phyloP scores from a whole-genome alignment of 179 eudicot genomes.

The Patellifolia procumbens region DNA sequence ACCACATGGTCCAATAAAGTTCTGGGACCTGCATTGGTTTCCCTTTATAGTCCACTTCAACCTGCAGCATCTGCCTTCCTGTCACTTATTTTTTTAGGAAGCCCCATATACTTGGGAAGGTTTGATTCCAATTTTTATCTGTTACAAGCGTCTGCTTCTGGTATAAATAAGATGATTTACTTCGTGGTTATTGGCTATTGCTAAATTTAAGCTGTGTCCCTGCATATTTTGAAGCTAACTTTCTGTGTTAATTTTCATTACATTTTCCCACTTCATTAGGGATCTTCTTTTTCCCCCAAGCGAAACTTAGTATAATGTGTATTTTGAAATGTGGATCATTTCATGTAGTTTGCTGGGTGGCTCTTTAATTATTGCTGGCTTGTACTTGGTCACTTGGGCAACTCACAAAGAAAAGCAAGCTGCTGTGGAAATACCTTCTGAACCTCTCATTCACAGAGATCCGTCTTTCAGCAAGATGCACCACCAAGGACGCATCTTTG shows the following conservation, averaged over 20 bases:
- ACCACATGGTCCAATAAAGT: constrained; percentile 93
- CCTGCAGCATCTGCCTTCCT: constrained; percentile 93
- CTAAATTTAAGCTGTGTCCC: neutral
- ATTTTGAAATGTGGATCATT: neutral
- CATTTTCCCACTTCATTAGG: neutral
- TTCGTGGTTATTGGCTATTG: neutral
- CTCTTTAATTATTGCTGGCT: constrained; percentile 73
- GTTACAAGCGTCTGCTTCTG: neutral
- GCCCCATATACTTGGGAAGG: constrained; percentile 97
- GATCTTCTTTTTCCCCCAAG: neutral
- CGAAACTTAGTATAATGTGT: neutral
- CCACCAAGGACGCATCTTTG: constrained; percentile 53
- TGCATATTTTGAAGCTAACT: neutral
- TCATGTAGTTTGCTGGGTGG: constrained; percentile 88
- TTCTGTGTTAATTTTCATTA: neutral
- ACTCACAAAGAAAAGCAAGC: constrained; percentile 69
- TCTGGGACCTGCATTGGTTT: constrained; percentile 90
- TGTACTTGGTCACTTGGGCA: constrained; percentile 96
- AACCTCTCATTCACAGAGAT: constrained; percentile 57
- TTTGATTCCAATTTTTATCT: constrained; percentile 29
- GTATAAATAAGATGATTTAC: neutral
- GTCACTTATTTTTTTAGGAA: constrained; percentile 85
- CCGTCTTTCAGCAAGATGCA: constrained; percentile 45
- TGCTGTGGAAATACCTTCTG: constrained; percentile 42
- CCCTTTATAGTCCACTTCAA: constrained; percentile 95